Evolutionary conservation across 345 rosid species (phyloP).

Genomic region (Eutrema japonicum): DNA sequence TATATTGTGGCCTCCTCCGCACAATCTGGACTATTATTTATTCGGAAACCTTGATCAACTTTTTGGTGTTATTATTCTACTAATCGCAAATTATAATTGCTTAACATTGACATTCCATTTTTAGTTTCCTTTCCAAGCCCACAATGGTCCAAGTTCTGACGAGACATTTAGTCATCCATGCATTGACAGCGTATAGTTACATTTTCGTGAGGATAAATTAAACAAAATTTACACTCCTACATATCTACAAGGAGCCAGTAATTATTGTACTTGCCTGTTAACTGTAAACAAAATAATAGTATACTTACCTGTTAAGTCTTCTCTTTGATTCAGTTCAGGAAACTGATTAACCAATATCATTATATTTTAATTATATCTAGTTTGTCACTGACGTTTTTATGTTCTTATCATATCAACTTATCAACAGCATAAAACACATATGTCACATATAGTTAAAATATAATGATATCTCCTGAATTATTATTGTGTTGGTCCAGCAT

Average conservation of each 20-base stretch:
- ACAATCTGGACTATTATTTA: not conserved
- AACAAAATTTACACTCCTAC: too few relatives aligned
- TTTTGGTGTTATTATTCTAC: constrained; percentile 5
- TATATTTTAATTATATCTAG: too few relatives aligned
- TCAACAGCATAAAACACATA: not conserved
- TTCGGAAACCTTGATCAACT: constrained; percentile 3
- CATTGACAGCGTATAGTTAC: too few relatives aligned
- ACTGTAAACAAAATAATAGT: too few relatives aligned
- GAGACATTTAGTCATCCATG: not conserved
- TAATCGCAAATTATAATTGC: not conserved
- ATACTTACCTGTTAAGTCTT: too few relatives aligned
- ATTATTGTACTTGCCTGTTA: too few relatives aligned
- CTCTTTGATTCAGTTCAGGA: too few relatives aligned
- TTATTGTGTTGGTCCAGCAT: constrained; percentile 14
- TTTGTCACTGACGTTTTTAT: too few relatives aligned
- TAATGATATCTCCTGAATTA: not conserved
- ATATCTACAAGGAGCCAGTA: too few relatives aligned
- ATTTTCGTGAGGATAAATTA: too few relatives aligned
- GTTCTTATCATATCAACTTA: too few relatives aligned
- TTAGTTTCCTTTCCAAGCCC: not conserved
- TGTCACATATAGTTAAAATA: not conserved
- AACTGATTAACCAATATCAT: too few relatives aligned
- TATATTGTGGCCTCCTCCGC: not conserved
- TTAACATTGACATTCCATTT: not conserved
- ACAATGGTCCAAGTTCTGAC: not conserved